Evolutionary conservation across 1,284 basidiomycete species (phyloP), one percentile per base, ranked within the genome.

Genomic region (Fomitopsis schrenkii): DNA sequence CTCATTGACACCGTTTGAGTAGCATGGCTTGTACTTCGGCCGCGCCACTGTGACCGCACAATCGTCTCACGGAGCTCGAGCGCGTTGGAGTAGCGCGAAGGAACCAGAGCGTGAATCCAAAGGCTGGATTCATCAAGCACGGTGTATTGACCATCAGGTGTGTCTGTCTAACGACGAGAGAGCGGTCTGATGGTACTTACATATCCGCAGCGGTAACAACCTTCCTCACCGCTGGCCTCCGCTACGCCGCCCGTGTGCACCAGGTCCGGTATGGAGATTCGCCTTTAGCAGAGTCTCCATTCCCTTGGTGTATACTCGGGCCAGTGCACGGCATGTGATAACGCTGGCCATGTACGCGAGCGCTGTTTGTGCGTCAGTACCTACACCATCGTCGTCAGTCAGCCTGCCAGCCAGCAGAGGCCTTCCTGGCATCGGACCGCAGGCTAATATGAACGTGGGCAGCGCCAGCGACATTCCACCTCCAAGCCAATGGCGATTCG

Each of bases 301-400:
- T 56, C 55, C 55, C 55, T 56, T 56, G 55, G 55, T 45, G 40
- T 45, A 45, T 56, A 33, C 55, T 56, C 55, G 41, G 55, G 22
- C 40, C 42, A 44, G 42, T 22, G 41, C 22, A 12, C 26, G 5
- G 40, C 55, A 56, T 56, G 40, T 45, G 55, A 45, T 42, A 28
- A 15, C 17, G 33, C 41, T 28, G 19, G 26, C 35, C 35, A 38
- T 44, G 12, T 56, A 26, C 22, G 48, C 57, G 14, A 8, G 57
- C 36, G 45, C 57, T 59, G 48, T 52, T 53, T 53, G 35, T 33
- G 56, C 44, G 35, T 54, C 52, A 22, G 5, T 8, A 28, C 19
- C 52, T 40, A 54, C n/a, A 54, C 52, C 19, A 54, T 26, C 52
- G 52, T 26, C 35, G 35, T 54, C 28, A 38, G 52, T 54, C 45